Base-by-base conservation (phyloP, 192 early-diverging fungal genomes). In the Chytriomyces sp. region DNA sequence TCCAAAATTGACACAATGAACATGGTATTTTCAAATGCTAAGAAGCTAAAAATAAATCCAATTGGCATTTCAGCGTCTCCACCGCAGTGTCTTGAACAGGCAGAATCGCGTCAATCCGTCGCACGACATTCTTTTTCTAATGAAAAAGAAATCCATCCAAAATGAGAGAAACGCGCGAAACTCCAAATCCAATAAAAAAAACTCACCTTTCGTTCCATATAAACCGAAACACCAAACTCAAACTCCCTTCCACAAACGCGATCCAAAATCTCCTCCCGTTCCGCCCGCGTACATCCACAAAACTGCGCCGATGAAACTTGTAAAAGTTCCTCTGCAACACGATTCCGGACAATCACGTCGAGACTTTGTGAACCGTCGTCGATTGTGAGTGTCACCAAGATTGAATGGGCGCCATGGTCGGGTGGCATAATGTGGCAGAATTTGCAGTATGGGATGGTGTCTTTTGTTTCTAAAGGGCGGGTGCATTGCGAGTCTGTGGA, bases 321-420 rank as follows among this genome's bases (percentile, higher is more conserved):
- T 7, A 69, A 50, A 6, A 69, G 8, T 50, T 69, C 68, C 23
- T 69, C 68, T 2, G 68, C 68, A 28, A 69, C 68, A 11, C 68
- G 68, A 16, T 45, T 24, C 2, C 50, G 46, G 24, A 50, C 68
- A 11, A 24, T 7, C 35, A 57, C 50, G 2, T 69, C 68, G 18
- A 69, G 24, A 8, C 7, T 6, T 24, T 6, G 23, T 7, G 48
- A 18, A 24, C 18, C 68, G 23, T 69, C 68, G 9, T 9, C 7
- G 68, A 69, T 49, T 10, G 23, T 20, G 50, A 69, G 23, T n/a
- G 10, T 53, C 20, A 49, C 10, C 7, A 44, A 18, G 6, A 69
- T 9, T 20, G 49, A 18, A 57, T 69, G 68, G 3, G 11, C n/a
- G 2, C 68, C 68, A 7, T 53, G 7, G 13, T 5, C 8, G 9